Evolutionary conservation across 2,329 filamentous ascomycete genomes (phyloP).

Genomic region (Aureobasidium leucospermi): DNA sequence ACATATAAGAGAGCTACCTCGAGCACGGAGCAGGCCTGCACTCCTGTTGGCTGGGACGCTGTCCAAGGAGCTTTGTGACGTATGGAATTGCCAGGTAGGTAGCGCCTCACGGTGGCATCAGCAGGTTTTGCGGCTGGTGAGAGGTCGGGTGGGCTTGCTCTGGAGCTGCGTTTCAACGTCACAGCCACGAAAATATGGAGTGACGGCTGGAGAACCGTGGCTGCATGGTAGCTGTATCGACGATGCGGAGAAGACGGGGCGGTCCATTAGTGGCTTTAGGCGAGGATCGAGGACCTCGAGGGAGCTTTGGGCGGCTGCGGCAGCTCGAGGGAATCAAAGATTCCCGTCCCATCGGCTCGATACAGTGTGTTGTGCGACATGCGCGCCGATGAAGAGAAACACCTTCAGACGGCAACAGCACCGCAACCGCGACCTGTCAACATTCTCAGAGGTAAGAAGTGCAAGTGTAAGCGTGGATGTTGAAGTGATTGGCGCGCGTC

Average conservation of each 20-base stretch:
- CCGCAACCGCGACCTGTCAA: conserved; percentile 9
- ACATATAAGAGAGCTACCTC: conserved; percentile 11
- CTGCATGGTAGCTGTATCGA: conserved; percentile 8
- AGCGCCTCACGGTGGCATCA: conserved; percentile 12
- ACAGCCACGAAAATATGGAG: conserved; percentile 11
- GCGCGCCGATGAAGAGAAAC: not conserved
- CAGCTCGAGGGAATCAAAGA: not conserved
- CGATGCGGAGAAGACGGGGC: conserved; percentile 10
- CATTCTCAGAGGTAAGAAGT: not conserved
- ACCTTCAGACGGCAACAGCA: not conserved
- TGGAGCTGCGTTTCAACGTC: conserved; percentile 7
- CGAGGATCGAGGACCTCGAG: conserved; percentile 8
- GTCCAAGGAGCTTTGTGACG: conserved; percentile 2
- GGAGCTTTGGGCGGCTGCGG: not conserved
- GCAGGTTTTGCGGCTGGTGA: conserved; percentile 14
- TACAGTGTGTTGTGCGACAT: conserved; percentile 2
- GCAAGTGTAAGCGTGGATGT: conserved; percentile 7
- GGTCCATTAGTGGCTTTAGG: not conserved
- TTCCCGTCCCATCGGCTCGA: not conserved
- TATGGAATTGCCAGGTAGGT: conserved; percentile 10
- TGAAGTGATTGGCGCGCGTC: conserved; percentile 8
- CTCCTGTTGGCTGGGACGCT: not conserved
- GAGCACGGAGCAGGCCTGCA: conserved; percentile 7
- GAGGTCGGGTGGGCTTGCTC: conserved; percentile 11
- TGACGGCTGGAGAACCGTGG: conserved; percentile 9